Evolutionary conservation across 2,329 filamentous ascomycete genomes (phyloP).

Genomic region (Aspergillus chevalieri): DNA sequence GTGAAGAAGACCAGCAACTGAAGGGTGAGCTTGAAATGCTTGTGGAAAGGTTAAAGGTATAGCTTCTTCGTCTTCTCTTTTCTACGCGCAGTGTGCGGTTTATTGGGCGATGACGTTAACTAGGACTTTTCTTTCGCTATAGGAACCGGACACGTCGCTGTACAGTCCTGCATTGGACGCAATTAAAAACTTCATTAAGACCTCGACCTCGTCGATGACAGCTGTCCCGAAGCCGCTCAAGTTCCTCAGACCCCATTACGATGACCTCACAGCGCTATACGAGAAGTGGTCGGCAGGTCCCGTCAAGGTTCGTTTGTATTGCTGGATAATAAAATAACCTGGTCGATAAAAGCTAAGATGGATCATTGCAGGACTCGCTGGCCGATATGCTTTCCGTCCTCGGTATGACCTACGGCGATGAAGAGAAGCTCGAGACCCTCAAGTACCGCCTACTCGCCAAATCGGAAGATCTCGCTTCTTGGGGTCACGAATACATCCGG

Average conservation of each 20-base stretch:
- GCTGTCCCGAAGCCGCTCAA: constrained; percentile 97
- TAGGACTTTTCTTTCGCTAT: constrained; percentile 10
- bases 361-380: constrained; percentile 54
- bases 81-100: constrained; percentile 5
- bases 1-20: constrained; percentile 94
- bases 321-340: background rate
- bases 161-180: constrained; percentile 90
- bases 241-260: constrained; percentile 94
- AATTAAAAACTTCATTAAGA: constrained; percentile 98
- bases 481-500: constrained; percentile 97
- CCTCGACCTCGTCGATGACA: constrained; percentile 98
- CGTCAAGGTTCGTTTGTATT: constrained; percentile 61
- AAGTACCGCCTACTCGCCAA: constrained; percentile 90
- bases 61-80: constrained; percentile 15
- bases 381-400: constrained; percentile 96
- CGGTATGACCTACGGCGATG: constrained; percentile 97
- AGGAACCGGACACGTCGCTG: constrained; percentile 81
- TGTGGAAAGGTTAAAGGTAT: constrained; percentile 84
- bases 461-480: constrained; percentile 86
- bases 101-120: constrained; percentile 21
- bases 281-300: constrained; percentile 79
- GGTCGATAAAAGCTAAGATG: constrained; percentile 6
- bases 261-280: constrained; percentile 78
- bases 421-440: constrained; percentile 89
- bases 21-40: constrained; percentile 98